Evolutionary conservation across 306 rosid genomes (phyloP).

Genomic region (Leucaena leucocephala): DNA sequence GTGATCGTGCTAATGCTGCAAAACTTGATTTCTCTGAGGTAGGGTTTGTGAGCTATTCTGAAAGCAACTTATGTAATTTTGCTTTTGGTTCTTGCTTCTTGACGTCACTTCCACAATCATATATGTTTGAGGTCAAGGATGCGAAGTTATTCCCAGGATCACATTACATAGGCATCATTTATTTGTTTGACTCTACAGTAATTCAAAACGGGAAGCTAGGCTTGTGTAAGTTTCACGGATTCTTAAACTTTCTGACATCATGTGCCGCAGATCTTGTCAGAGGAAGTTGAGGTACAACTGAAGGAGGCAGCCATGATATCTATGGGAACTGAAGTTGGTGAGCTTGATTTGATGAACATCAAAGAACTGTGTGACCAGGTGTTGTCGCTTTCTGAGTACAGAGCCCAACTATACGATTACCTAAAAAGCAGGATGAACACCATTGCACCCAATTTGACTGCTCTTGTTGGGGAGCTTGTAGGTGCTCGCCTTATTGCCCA

Average conservation of each 20-base stretch:
- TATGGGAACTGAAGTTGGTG: slow-evolving; percentile 98
- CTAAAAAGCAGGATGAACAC: slow-evolving; percentile 87
- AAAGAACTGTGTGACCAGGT: slow-evolving; percentile 90
- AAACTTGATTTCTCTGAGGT: slow-evolving; percentile 91
- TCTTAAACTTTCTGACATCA: not conserved
- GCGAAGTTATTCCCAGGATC: not conserved
- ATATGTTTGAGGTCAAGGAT: not conserved
- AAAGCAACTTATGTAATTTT: not conserved
- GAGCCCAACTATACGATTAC: slow-evolving; percentile 87
- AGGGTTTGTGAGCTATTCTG: slow-evolving; percentile 2
- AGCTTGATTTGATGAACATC: slow-evolving; percentile 81
- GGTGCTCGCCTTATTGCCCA: slow-evolving; percentile 99
- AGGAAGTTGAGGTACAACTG: slow-evolving; percentile 75
- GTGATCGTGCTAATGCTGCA: slow-evolving; percentile 80
- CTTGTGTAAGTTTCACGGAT: not conserved
- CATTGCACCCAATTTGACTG: slow-evolving; percentile 94
- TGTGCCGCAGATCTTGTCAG: slow-evolving; percentile 62
- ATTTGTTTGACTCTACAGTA: not conserved
- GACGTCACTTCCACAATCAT: not conserved
- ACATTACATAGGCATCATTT: not conserved
- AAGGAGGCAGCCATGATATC: slow-evolving; percentile 89
- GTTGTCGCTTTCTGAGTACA: slow-evolving; percentile 84
- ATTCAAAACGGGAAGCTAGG: not conserved
- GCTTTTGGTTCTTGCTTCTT: not conserved
- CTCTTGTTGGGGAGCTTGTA: slow-evolving; percentile 91